Evolutionary conservation across 2,329 filamentous ascomycete genomes (phyloP).

Genomic region (Pochonia chlamydosporia): DNA sequence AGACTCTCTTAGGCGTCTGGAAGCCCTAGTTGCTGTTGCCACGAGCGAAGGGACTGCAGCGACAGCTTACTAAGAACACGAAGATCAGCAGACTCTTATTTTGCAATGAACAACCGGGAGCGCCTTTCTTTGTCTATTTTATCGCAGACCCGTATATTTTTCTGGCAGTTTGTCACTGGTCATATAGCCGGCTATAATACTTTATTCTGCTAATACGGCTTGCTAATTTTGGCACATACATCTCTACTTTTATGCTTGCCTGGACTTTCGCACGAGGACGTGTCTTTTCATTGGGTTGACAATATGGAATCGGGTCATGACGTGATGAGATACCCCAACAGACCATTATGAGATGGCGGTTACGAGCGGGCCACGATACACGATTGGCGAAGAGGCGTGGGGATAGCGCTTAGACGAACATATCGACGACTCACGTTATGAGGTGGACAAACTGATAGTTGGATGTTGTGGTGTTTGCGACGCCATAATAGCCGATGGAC

Average conservation of each 20-base stretch:
- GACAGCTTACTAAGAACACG: slow-evolving; percentile 33
- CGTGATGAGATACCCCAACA: slow-evolving; percentile 19
- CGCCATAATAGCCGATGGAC: not conserved
- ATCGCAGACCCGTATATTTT: not conserved
- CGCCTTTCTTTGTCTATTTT: not conserved
- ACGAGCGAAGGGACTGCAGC: slow-evolving; percentile 38
- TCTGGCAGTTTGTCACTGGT: no score
- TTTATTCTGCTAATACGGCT: not conserved
- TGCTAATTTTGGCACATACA: not conserved
- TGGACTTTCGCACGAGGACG: not conserved
- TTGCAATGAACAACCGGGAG: not conserved
- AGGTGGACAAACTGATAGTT: not conserved
- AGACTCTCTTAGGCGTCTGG: slow-evolving; percentile 31
- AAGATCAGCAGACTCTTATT: not conserved
- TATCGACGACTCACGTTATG: slow-evolving; percentile 11
- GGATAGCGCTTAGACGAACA: slow-evolving; percentile 9
- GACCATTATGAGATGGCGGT: slow-evolving; percentile 14
- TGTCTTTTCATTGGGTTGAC: not conserved
- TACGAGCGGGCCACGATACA: slow-evolving; percentile 1
- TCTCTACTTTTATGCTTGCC: not conserved
- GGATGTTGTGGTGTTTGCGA: not conserved
- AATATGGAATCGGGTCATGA: slow-evolving; percentile 7
- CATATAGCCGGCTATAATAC: not conserved
- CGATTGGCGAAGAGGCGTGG: slow-evolving; percentile 4
- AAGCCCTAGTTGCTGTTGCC: slow-evolving; percentile 38